phyloP scores from a whole-genome alignment of 352 stramenopile species.

The Globisporangium emineosum region DNA sequence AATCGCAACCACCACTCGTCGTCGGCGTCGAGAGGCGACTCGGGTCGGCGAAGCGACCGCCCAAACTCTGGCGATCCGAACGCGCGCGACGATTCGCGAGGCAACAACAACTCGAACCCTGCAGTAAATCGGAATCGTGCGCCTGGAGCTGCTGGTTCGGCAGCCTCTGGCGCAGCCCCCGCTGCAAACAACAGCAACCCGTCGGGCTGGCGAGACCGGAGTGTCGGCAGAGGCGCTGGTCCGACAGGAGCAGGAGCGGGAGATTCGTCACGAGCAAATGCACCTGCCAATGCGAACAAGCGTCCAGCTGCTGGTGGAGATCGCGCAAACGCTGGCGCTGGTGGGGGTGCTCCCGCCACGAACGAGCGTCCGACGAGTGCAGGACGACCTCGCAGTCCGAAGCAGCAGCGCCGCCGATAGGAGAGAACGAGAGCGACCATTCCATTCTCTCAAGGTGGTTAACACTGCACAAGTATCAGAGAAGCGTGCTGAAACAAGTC shows the following conservation, averaged over 20 bases:
- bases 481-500: neutral
- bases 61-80: slow-evolving; percentile 26
- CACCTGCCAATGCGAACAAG: slow-evolving; percentile 4
- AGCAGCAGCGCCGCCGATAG: slow-evolving; percentile 50
- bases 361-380: slow-evolving; percentile 23
- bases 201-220: slow-evolving; percentile 39
- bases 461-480: neutral
- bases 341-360: neutral
- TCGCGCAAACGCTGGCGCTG: neutral
- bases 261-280: slow-evolving; percentile 12
- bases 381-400: slow-evolving; percentile 36
- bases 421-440: neutral
- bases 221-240: slow-evolving; percentile 20
- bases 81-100: too few relatives aligned
- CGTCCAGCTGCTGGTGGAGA: slow-evolving; percentile 9
- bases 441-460: neutral
- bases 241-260: neutral
- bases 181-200: slow-evolving; percentile 10
- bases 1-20: slow-evolving; percentile 51
- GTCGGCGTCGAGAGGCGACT: slow-evolving; percentile 25
- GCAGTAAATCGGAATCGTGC: slow-evolving; percentile 10
- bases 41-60: slow-evolving; percentile 42
- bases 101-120: slow-evolving; percentile 9
- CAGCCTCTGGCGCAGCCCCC: neutral
- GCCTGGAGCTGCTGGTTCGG: neutral